Base-by-base conservation (phyloP, 2,329 filamentous ascomycete species). In the Apiospora arundinis region DNA sequence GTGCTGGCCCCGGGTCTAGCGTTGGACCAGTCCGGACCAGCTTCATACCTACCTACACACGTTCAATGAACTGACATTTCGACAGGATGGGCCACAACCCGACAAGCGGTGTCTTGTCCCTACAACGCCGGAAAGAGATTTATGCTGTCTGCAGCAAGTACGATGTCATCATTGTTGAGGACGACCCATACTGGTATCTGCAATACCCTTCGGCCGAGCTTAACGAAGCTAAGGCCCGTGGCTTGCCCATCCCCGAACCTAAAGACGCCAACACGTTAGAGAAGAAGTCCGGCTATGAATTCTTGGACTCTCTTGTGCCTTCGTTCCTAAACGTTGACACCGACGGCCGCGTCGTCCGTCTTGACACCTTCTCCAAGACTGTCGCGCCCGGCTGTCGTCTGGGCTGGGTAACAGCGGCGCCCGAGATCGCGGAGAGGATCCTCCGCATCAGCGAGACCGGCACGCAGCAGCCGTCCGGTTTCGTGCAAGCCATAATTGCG, bases 111-210 rank as follows among this genome's bases (percentile, higher is more conserved):
- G 90, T 93, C 2, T 85, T 97, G 2, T 91, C 92, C 2, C 80
- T 96, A 12, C 83, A 92, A 77, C 90, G 95, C 52, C 89, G 93
- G 70, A 92, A 89, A 76, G 91, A 95, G 69, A 88, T 98, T 40
- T 98, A 98, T 79, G 89, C 87, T 23, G 80, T 98, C 18, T 96
- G 93, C 82, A 91, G 91, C 80, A 89, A 92, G 79, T 97, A 94
- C 83, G 95, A 98, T 81, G 89, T 98, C 74, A 89, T 98, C 77
- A 97, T 98, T 74, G 84, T 97, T 73, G 95, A 98, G 81, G 95
- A 98, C 77, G 95, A 98, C 74, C 95, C 95, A 7, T 98, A 98
- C 84, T 98, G 94, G 93, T 95, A 96, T 81, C 86, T 98, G 11
- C 95, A 98, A 80, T 98, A 90, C 81, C 94, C 94, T 0, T 93